A percentile compares a stretch with the other conserved stretches of the same genome.
Conservation (phyloP, 2,329 filamentous ascomycete genomes). For the Alternaria infectoria region DNA sequence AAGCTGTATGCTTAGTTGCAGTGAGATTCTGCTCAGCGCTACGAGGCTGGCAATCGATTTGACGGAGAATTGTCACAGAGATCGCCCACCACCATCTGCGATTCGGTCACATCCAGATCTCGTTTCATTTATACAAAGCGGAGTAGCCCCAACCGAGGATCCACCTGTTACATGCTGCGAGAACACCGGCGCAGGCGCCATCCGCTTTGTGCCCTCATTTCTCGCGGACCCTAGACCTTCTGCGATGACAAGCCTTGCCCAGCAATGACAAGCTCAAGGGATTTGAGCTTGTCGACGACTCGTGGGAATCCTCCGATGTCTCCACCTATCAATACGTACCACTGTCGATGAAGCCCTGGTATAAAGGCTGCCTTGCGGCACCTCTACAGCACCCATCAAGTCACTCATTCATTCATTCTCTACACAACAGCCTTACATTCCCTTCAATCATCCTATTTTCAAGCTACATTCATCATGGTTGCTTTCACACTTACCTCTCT, state of each 20-base stretch:
- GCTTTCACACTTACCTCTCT: conserved; percentile 27
- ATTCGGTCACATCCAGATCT: not conserved
- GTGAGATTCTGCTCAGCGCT: not conserved
- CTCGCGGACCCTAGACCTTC: not conserved
- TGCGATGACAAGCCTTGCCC: conserved; percentile 7
- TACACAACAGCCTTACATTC: conserved; percentile 12
- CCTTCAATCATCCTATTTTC: conserved; percentile 12
- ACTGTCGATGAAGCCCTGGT: conserved; percentile 1
- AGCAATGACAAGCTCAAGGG: conserved; percentile 5
- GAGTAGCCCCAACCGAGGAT: not conserved
- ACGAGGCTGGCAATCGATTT: not conserved
- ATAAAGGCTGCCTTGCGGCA: conserved; percentile 13
- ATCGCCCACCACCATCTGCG: not conserved
- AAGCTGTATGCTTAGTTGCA: not conserved
- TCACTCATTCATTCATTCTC: conserved; percentile 6
- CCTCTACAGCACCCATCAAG: not conserved
- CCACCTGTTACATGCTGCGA: not conserved
- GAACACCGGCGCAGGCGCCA: not conserved
- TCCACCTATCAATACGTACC: not conserved
- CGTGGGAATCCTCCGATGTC: not conserved
- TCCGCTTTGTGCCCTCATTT: conserved; percentile 3
- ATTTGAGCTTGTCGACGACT: not conserved
- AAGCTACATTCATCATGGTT: conserved; percentile 25
- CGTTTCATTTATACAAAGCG: not conserved
- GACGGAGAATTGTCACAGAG: not conserved